Evolutionary conservation across 1,284 basidiomycete species (phyloP), one percentile per base, ranked within the genome.

Genomic region (Tausonia pullulans): DNA sequence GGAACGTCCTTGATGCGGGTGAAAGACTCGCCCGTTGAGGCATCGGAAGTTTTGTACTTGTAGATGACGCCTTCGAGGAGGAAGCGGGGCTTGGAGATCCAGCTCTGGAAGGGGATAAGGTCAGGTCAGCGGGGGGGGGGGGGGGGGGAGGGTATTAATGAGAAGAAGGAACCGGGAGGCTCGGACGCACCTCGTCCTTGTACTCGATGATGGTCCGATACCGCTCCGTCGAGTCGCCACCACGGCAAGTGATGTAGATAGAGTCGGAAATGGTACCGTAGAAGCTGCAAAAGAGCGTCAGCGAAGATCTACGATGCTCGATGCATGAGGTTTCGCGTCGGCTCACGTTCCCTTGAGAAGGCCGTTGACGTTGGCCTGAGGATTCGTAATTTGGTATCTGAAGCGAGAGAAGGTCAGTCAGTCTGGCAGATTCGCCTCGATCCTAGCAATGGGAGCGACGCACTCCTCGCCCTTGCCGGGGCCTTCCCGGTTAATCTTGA

Each of bases 1-100:
- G 94, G 94, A 14, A 98, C 91, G 69, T 96, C 87, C 78, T 91
- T 97, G 69, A 90, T 82, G 74, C 86, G 88, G 27, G 85, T 89
- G 88, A 89, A 96, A 14, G 68, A 67, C 53, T 76, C 74, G 45
- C 75, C 72, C 67, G 85, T 85, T 67, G 84, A 81, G 69, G 85
- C 83, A 60, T 83, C 81, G 7, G 72, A 74, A 5, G 72, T 70
- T 9, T 71, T 71, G 68, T 89, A 90, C 11, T 84, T 83, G 77
- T 95, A 92, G 62, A 98, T 85, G 55, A 95, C 86, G 58, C 93
- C 95, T 71, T 98, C 95, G 10, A 92, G 71, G 45, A 87, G 79
- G 79, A 90, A 98, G 67, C 89, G 87, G 5, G 95, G 86, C 70
- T 82, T 86, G 57, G 91, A 87, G 55, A 98, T 80, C 95, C 95